Percentiles rank a stretch among this genome's conserved stretches.
These are phyloP conservation scores for Stentor coeruleus DNA, from an alignment of 73 alveolate species.

Conservation along the genomic window DNA sequence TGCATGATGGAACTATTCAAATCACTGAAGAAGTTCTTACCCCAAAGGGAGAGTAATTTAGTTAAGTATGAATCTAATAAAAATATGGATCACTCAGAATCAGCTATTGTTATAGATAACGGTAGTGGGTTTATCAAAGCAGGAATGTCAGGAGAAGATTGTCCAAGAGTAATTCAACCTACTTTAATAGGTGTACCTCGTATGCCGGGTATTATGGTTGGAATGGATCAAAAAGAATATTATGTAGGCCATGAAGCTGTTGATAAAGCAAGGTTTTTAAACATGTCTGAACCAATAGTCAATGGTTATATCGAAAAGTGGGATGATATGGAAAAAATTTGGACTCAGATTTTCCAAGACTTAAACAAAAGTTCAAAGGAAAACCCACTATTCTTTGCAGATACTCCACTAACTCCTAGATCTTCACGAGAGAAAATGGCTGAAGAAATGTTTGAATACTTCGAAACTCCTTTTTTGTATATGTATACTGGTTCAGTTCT, in stretches of 20 bases:
- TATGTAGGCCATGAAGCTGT: constrained; percentile 75
- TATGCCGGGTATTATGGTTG: constrained; percentile 82
- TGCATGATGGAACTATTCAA: constrained; percentile 82
- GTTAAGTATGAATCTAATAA: too few species aligned
- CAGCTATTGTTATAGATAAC: constrained; percentile 77
- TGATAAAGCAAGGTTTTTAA: constrained; percentile 47
- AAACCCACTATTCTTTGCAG: constrained; percentile 73
- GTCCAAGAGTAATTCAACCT: constrained; percentile 72
- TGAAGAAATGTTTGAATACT: constrained; percentile 70
- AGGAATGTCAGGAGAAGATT: constrained; percentile 80
- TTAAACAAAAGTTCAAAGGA: constrained; percentile 76
- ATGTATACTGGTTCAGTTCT: constrained; percentile 55
- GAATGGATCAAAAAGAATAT: constrained; percentile 77
- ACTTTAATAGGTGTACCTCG: constrained; percentile 87
- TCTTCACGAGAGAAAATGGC: constrained; percentile 65
- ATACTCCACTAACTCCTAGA: constrained; percentile 76
- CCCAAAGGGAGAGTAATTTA: too few species aligned
- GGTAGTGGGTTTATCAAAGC: constrained; percentile 89
- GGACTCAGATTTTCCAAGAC: constrained; percentile 70
- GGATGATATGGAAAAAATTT: constrained; percentile 54
- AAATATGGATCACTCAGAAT: neutral
- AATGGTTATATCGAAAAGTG: constrained; percentile 48
- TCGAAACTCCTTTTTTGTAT: constrained; percentile 63
- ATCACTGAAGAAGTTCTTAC: constrained; percentile 89
- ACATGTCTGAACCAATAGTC: constrained; percentile 52